A percentile compares a stretch with the other conserved stretches of the same genome.
These are phyloP conservation scores for Xylaria nigripes DNA, from an alignment of 495 filamentous ascomycete species.

Conservation along the genomic window DNA sequence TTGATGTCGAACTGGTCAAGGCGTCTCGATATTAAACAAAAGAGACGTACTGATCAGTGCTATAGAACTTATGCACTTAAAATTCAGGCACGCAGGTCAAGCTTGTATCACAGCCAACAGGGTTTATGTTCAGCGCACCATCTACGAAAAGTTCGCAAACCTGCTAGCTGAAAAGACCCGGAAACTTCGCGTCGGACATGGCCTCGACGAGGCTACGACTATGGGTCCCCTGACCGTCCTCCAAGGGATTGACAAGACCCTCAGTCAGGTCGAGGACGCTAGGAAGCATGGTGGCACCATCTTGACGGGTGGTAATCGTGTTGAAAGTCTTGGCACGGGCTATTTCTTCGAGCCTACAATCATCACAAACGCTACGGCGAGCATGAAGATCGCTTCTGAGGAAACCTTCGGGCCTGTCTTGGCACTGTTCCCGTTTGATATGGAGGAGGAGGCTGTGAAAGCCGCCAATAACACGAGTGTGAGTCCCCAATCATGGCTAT, in stretches of 20 bases:
- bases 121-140: slow-evolving; percentile 56
- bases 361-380: slow-evolving; percentile 49
- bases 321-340: slow-evolving; percentile 27
- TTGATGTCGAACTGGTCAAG: slow-evolving; percentile 1
- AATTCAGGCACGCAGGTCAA: slow-evolving; percentile 63
- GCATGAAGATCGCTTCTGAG: slow-evolving; percentile 59
- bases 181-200: slow-evolving; percentile 58
- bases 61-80: slow-evolving; percentile 46
- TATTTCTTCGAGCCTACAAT: slow-evolving; percentile 72
- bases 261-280: slow-evolving; percentile 56
- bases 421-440: slow-evolving; percentile 61
- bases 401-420: slow-evolving; percentile 65
- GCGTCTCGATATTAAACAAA: not conserved
- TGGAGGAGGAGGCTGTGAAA: slow-evolving; percentile 57
- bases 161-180: slow-evolving; percentile 47
- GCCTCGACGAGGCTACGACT: slow-evolving; percentile 47
- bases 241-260: slow-evolving; percentile 54
- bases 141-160: slow-evolving; percentile 48
- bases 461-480: slow-evolving; percentile 55
- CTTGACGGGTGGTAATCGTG: slow-evolving; percentile 47
- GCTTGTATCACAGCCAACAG: slow-evolving; percentile 69
- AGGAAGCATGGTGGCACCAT: slow-evolving; percentile 51
- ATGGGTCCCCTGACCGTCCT: slow-evolving; percentile 64
- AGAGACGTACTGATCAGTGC: slow-evolving; percentile 7
- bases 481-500: not conserved